Evolutionary conservation across 2,329 filamentous ascomycete genomes (phyloP).

Genomic region (Fusarium sp.): DNA sequence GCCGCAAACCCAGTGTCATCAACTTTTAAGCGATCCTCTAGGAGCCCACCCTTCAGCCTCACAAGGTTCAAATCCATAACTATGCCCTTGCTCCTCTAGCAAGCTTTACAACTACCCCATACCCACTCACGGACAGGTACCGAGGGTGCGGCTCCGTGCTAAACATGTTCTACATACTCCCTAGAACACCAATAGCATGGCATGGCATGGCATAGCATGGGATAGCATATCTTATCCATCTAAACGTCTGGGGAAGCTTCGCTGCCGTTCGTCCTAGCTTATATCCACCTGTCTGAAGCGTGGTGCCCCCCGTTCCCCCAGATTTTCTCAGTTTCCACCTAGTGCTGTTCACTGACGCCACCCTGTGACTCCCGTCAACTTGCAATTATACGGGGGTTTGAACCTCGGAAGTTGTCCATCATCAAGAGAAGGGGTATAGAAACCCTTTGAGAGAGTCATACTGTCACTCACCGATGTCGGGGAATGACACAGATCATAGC

Average conservation of each 20-base stretch:
- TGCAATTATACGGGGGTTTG: conserved; percentile 9
- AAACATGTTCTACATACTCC: conserved; percentile 15
- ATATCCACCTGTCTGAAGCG: conserved; percentile 10
- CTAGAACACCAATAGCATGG: conserved; percentile 1
- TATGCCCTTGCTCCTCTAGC: neutral
- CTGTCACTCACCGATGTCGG: conserved; percentile 37
- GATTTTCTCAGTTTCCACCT: conserved; percentile 4
- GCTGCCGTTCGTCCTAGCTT: conserved; percentile 42
- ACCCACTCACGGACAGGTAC: conserved; percentile 37
- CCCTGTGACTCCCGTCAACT: conserved; percentile 12
- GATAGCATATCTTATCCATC: neutral
- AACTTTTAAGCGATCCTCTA: neutral
- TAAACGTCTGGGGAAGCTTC: conserved; percentile 25
- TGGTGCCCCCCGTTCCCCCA: conserved; percentile 37
- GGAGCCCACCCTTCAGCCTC: conserved; percentile 1
- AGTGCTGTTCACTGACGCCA: conserved; percentile 10
- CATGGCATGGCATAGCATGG: too few relatives aligned
- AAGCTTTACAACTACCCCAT: conserved; percentile 12
- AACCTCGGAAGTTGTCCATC: conserved; percentile 8
- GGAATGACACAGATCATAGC: conserved; percentile 2
- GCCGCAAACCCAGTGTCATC: neutral
- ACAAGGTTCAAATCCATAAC: conserved; percentile 10
- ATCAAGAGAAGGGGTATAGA: neutral
- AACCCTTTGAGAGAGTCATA: conserved; percentile 7
- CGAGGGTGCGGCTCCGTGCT: conserved; percentile 40